A percentile compares a stretch with the other conserved stretches of the same genome.
These are phyloP conservation scores for Talaromyces ruber DNA, from an alignment of 495 filamentous ascomycete species.

Conservation along the genomic window DNA sequence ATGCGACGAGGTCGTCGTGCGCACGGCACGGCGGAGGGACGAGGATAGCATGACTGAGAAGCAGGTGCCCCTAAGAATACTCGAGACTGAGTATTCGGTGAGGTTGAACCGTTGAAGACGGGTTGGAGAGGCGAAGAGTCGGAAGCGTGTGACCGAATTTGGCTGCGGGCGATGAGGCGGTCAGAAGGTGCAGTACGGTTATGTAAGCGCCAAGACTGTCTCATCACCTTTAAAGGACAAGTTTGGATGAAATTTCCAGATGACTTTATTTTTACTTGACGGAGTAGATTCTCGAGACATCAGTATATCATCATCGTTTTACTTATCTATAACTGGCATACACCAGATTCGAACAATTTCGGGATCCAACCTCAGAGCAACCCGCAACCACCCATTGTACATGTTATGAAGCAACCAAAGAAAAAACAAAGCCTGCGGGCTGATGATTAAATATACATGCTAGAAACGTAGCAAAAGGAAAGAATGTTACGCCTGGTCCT, in stretches of 20 bases:
- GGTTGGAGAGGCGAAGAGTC: neutral
- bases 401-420: conserved; percentile 16
- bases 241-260: neutral
- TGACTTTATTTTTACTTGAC: neutral
- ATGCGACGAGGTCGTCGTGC: conserved; percentile 23
- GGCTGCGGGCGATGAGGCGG: neutral
- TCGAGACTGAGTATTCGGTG: neutral
- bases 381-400: conserved; percentile 3
- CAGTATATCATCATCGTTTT: neutral
- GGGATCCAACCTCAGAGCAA: neutral
- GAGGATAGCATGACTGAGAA: conserved; percentile 35
- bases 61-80: neutral
- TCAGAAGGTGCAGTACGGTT: neutral
- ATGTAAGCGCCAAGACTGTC: conserved; percentile 2
- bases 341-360: neutral
- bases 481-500: neutral
- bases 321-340: neutral
- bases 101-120: neutral
- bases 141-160: conserved; percentile 2
- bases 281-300: neutral
- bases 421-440: neutral
- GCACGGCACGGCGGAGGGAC: conserved; percentile 39
- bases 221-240: neutral
- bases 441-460: conserved; percentile 4
- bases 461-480: neutral